Evolutionary conservation across 2,329 filamentous ascomycete genomes (phyloP), one percentile per base, ranked within the genome.

Genomic region (Pseudogymnoascus sp.): DNA sequence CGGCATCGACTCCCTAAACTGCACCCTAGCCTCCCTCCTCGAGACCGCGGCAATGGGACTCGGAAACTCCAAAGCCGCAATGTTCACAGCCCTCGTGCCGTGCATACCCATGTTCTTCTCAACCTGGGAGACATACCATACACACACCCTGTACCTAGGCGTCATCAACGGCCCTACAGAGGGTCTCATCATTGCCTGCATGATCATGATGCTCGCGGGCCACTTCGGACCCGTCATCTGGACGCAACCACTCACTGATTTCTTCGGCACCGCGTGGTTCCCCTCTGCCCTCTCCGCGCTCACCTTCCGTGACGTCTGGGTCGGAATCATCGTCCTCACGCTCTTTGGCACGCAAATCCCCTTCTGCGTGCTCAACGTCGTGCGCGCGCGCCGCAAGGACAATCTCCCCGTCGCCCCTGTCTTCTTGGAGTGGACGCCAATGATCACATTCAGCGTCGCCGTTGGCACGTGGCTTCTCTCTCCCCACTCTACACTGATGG

Each of bases 51-150:
- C 93, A 62, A 95, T 99, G 89, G 93, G 90, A 25, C 83, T 96
- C 62, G 95, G 95, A 43, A 86, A 90, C 3, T 91, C 90, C 16
- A 88, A 87, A 68, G 86, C 91, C 19, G 95, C 95, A 69, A 89
- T 95, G 64, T 96, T 96, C 75, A 98, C 95, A 0, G 92, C 93
- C 1, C 80, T 99, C 48, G 87, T 93, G 66, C 95, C 95, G 1
- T 96, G 92, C 71, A 80, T 99, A 51, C 91, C 95, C 66, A 99
- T 99, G 95, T 99, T 96, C 81, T 97, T 99, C 79, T 97, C 93
- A 2, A 99, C 95, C 1, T 99, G 95, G 95, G 95, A 99, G 79
- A 99, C 95, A 0, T 99, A 97, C 76, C 95, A 99, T 78, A 97
- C 95, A 4, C 95, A 99, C 76, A 98, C 95, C 0, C 81, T 99